These are phyloP conservation scores for Mycoemilia scoparia DNA, from an alignment of 192 early-diverging fungal species.

Conservation along the genomic window DNA sequence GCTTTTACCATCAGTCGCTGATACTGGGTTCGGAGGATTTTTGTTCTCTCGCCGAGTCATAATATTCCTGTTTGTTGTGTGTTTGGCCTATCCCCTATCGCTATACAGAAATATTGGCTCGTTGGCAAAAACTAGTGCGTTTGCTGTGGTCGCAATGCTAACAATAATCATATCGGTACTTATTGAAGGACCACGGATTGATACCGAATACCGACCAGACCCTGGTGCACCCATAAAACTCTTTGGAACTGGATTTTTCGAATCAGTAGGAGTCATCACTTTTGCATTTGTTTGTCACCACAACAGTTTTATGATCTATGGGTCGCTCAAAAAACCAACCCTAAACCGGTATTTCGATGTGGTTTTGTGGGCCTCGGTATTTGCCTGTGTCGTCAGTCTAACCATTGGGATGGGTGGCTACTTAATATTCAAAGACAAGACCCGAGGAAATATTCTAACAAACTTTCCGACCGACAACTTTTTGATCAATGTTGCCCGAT, in stretches of 20 bases:
- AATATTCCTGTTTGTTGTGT: constrained; percentile 56
- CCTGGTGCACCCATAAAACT: constrained; percentile 12
- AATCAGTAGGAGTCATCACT: constrained; percentile 76
- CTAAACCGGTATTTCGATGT: constrained; percentile 70
- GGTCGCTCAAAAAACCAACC: constrained; percentile 64
- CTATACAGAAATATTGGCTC: constrained; percentile 75
- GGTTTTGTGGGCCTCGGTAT: constrained; percentile 56
- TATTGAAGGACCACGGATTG: constrained; percentile 45
- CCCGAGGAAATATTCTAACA: constrained; percentile 74
- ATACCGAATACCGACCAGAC: constrained; percentile 23
- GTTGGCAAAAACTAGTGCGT: constrained; percentile 70
- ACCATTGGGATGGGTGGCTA: constrained; percentile 57
- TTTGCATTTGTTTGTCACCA: constrained; percentile 96
- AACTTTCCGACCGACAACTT: constrained; percentile 64
- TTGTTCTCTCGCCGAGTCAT: constrained; percentile 53
- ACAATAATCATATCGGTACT: constrained; percentile 55
- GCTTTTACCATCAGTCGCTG: constrained; percentile 37
- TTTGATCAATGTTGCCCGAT: constrained; percentile 70
- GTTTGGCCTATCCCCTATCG: constrained; percentile 68
- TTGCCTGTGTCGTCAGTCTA: constrained; percentile 52
- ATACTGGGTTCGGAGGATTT: constrained; percentile 35
- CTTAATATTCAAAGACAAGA: constrained; percentile 65
- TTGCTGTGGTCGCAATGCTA: constrained; percentile 66
- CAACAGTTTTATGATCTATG: constrained; percentile 84
- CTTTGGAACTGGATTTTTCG: constrained; percentile 43